A percentile compares a stretch with the other conserved stretches of the same genome.
Evolutionary conservation across 805 yeast species (phyloP).

Genomic region (Ogataea pilisensis): DNA sequence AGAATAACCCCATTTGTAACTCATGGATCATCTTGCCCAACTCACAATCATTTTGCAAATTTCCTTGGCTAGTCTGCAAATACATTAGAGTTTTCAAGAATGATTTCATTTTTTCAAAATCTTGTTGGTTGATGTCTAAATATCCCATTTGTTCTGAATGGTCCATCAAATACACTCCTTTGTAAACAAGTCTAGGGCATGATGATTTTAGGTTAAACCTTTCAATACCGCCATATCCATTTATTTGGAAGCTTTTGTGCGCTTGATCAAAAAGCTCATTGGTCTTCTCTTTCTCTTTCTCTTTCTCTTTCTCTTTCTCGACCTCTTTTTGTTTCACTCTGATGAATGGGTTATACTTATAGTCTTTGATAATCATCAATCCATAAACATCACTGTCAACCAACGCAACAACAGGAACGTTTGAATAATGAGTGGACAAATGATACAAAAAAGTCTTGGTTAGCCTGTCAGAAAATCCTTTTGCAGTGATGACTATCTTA

Average conservation of each 20-base stretch:
- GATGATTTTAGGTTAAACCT: conserved; percentile 9
- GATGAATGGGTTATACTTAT: conserved; percentile 17
- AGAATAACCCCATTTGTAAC: conserved; percentile 47
- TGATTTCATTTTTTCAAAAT: conserved; percentile 28
- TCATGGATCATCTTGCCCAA: conserved; percentile 32
- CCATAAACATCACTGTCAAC: conserved; percentile 71
- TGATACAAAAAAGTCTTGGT: conserved; percentile 41
- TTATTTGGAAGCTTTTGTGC: conserved; percentile 3
- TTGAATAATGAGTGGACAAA: conserved; percentile 18
- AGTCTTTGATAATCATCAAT: conserved; percentile 44
- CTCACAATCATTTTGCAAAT: no score
- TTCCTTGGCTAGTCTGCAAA: conserved; percentile 5
- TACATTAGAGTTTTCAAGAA: conserved; percentile 28
- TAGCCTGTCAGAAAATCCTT: conserved; percentile 61
- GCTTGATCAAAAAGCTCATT: not conserved
- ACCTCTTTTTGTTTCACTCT: not conserved
- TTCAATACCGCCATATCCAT: conserved; percentile 8
- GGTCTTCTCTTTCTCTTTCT: not conserved
- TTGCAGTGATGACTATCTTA: conserved; percentile 50
- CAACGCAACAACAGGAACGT: conserved; percentile 39
- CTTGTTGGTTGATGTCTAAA: conserved; percentile 20
- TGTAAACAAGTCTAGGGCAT: conserved; percentile 12
- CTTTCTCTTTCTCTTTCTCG: not conserved
- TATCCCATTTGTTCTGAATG: conserved; percentile 10
- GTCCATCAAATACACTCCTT: conserved; percentile 17